These are phyloP conservation scores for Fragaria nilgerrensis DNA, from an alignment of 306 rosid species.

Conservation along the genomic window DNA sequence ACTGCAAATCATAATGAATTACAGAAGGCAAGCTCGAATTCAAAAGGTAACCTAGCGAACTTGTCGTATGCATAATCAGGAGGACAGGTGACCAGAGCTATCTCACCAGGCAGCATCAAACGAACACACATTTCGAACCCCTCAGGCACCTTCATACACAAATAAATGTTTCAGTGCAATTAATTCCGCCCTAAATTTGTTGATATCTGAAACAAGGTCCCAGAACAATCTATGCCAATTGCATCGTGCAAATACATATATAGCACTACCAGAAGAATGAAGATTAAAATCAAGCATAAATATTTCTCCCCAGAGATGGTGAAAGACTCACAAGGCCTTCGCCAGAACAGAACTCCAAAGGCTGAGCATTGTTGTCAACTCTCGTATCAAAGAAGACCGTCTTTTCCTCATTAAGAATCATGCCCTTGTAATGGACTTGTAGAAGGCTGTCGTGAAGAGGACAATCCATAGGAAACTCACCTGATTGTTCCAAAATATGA, in stretches of 20 bases:
- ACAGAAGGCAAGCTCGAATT: not conserved
- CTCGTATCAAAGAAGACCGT: conserved; percentile 75
- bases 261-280: conserved; percentile 5
- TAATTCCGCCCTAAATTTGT: conserved; percentile 3
- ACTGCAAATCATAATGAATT: not conserved
- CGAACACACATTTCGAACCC: conserved; percentile 96
- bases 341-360: conserved; percentile 91
- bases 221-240: not conserved
- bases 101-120: conserved; percentile 94
- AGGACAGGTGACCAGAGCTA: conserved; percentile 82
- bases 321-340: conserved; percentile 89
- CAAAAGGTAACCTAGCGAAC: conserved; percentile 60
- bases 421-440: conserved; percentile 88
- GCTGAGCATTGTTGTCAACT: conserved; percentile 78
- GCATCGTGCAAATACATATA: not conserved
- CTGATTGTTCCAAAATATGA: conserved; percentile 44
- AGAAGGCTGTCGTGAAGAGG: conserved; percentile 97
- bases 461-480: conserved; percentile 99
- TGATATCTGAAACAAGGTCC: not conserved
- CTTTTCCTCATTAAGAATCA: conserved; percentile 63
- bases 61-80: conserved; percentile 98
- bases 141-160: conserved; percentile 65
- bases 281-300: conserved; percentile 10
- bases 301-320: conserved; percentile 24
- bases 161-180: not conserved